These are phyloP conservation scores for Tolypocladium inflatum DNA, from an alignment of 2,329 filamentous ascomycete genomes.

Conservation along the genomic window DNA sequence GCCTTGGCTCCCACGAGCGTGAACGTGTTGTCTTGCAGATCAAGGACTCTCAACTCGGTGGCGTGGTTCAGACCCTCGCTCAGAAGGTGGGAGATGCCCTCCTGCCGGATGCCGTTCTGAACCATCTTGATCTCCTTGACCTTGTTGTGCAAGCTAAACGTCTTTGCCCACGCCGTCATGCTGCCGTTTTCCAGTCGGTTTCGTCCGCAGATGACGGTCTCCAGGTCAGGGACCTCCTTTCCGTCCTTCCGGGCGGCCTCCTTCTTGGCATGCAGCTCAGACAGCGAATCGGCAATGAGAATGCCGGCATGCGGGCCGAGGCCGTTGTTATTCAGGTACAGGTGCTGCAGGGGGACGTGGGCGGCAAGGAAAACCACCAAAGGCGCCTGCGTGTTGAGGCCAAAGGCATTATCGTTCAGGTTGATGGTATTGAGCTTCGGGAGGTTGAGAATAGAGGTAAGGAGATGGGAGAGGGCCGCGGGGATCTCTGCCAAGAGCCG, in stretches of 20 bases:
- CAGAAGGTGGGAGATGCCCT: constrained; percentile 78
- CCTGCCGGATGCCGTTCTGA: constrained; percentile 92
- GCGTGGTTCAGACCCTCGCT: constrained; percentile 68
- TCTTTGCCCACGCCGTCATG: constrained; percentile 90
- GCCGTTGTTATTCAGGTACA: constrained; percentile 97
- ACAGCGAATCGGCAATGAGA: constrained; percentile 79
- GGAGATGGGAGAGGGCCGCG: constrained; percentile 72
- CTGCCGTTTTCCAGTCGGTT: constrained; percentile 93
- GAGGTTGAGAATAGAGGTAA: constrained; percentile 78
- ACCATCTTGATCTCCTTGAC: constrained; percentile 92
- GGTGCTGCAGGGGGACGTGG: constrained; percentile 83
- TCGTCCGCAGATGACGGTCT: constrained; percentile 95
- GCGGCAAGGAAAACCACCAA: constrained; percentile 84
- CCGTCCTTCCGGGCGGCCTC: constrained; percentile 63
- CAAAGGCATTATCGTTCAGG: constrained; percentile 96
- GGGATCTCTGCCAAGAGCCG: constrained; percentile 91
- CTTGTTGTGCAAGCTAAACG: constrained; percentile 73
- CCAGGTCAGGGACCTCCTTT: constrained; percentile 68
- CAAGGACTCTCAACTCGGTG: constrained; percentile 61
- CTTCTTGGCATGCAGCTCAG: constrained; percentile 75
- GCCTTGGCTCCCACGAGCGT: constrained; percentile 71
- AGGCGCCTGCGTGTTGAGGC: constrained; percentile 86
- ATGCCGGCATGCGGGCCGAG: constrained; percentile 86
- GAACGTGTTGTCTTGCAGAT: constrained; percentile 97
- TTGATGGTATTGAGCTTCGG: constrained; percentile 85